These are phyloP conservation scores for Lipomyces japonicus DNA, from an alignment of 805 yeast species.

Conservation along the genomic window DNA sequence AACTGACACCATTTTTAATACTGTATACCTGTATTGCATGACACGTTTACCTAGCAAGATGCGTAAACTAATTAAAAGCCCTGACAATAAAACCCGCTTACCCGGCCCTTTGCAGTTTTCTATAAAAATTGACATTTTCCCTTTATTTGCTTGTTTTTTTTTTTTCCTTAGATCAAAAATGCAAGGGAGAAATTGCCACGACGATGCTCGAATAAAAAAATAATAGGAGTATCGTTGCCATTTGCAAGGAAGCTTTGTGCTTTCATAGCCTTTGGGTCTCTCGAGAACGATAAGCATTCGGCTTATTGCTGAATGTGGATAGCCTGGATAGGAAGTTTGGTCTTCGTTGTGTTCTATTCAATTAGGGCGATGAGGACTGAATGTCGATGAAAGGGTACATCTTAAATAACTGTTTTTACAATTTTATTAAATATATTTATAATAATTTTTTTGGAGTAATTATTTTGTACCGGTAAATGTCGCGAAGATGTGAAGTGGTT, in stretches of 20 bases:
- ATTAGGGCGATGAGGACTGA: conserved; percentile 28
- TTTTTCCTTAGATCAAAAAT: conserved; percentile 24
- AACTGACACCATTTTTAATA: too few species aligned
- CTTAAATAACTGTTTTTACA: too few species aligned
- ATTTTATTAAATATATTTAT: too few species aligned
- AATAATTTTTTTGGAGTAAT: too few species aligned
- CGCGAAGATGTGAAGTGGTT: too few species aligned
- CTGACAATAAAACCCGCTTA: too few species aligned
- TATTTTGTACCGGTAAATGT: too few species aligned
- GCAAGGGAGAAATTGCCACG: conserved; percentile 30
- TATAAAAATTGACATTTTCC: too few species aligned
- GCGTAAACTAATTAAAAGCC: too few species aligned
- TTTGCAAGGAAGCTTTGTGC: conserved; percentile 5
- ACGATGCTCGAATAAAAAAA: conserved; percentile 14
- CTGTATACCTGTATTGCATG: too few species aligned
- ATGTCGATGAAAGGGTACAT: conserved; percentile 29
- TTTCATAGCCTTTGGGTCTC: conserved; percentile 6
- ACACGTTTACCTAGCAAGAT: too few species aligned
- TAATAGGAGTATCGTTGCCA: conserved; percentile 26
- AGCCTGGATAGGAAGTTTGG: conserved; percentile 30
- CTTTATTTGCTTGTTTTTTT: conserved; percentile 5
- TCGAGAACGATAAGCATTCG: conserved; percentile 16
- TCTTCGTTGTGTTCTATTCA: conserved; percentile 26
- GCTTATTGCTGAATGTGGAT: neutral
- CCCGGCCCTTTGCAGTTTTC: too few species aligned